phyloP scores from a whole-genome alignment of 257 asterid species.

The Nicotiana obtusifolia region DNA sequence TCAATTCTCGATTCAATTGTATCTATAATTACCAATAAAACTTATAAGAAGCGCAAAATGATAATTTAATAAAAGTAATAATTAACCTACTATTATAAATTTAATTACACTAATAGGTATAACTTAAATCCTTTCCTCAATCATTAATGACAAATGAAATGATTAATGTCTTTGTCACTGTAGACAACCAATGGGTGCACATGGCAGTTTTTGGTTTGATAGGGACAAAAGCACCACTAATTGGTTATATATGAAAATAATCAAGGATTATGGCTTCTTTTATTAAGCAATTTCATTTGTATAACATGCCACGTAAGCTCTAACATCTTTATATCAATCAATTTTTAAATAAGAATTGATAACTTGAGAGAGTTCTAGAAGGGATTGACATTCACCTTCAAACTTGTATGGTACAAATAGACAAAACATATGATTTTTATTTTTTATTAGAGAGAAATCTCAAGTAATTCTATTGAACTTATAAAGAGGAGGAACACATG shows the following conservation, averaged over 20 bases:
- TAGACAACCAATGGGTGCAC: neutral
- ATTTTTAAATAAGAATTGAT: neutral
- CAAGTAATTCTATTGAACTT: neutral
- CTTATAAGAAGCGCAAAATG: neutral
- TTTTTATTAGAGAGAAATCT: neutral
- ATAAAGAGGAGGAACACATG: constrained; percentile 2
- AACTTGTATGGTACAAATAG: neutral
- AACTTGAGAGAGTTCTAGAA: neutral
- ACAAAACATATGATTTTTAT: neutral
- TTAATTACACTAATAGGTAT: neutral
- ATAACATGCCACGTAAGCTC: neutral
- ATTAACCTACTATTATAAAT: neutral
- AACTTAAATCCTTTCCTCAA: neutral
- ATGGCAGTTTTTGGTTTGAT: constrained; percentile 2
- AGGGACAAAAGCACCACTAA: constrained; percentile 1
- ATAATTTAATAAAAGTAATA: neutral
- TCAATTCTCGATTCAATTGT: no score
- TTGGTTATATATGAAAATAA: neutral
- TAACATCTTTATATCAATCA: neutral
- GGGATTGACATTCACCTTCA: neutral
- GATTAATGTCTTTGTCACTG: neutral
- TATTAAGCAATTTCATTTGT: neutral
- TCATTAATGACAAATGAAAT: neutral
- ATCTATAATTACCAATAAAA: neutral
- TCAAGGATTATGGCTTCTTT: neutral